These are phyloP conservation scores for Abrus pulchellus DNA, from an alignment of 306 rosid genomes.

Conservation along the genomic window DNA sequence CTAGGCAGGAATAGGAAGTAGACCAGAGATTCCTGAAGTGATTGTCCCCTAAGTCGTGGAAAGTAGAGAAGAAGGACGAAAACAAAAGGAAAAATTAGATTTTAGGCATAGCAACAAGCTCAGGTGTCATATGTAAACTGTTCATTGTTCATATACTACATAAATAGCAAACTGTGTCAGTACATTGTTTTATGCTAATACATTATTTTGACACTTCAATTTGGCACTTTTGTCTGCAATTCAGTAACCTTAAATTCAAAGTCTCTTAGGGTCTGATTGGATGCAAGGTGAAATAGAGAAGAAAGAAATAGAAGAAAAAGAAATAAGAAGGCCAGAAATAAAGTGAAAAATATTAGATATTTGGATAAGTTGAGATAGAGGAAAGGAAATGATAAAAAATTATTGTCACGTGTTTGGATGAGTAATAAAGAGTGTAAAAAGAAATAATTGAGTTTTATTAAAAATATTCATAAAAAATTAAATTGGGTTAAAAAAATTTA, in stretches of 20 bases:
- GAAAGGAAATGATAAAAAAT: no score
- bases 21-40: conserved; percentile 7
- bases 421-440: no score
- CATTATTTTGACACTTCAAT: conserved; percentile 9
- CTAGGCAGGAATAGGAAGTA: not conserved
- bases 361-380: no score
- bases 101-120: conserved; percentile 14
- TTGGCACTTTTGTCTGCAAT: conserved; percentile 17
- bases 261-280: no score
- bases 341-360: no score
- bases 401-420: no score
- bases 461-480: no score
- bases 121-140: conserved; percentile 11
- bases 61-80: not conserved
- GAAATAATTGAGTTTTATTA: no score
- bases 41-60: not conserved
- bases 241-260: not conserved
- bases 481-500: no score
- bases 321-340: no score
- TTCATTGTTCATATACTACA: not conserved
- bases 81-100: conserved; percentile 17
- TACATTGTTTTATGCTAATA: not conserved
- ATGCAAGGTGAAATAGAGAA: no score
- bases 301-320: no score
- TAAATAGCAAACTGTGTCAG: not conserved